Base-by-base conservation (phyloP, 2,329 filamentous ascomycete genomes). In the Botryosphaeria dothidea region DNA sequence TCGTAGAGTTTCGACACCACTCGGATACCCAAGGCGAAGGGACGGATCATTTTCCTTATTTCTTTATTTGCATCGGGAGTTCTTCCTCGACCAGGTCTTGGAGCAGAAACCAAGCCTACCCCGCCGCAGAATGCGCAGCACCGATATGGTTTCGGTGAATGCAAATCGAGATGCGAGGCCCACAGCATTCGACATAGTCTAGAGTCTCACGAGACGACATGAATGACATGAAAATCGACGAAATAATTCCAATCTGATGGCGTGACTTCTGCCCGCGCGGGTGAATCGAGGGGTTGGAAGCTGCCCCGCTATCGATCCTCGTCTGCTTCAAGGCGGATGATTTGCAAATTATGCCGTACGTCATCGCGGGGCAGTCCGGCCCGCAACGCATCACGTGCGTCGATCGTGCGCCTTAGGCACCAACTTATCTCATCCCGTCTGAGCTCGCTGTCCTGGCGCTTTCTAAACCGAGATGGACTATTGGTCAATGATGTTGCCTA, bases 181-280 rank as follows among this genome's bases (percentile, higher is more conserved):
- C 31, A 17, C 11, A 25, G 27, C 19, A 27, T 25, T 54, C 25
- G 31, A 64, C 19, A 56, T 57, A 57, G 49, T 21, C 31, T 17
- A 56, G 48, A 54, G 38, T 29, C 51, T 64, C 62, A 36, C 25
- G 43, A 65, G 31, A 45, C 41, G 25, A 51, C 25, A 60, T 60
- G 63, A 65, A 65, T 65, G 62, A 31, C 38, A 65, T 49, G 62
- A 64, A 6, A 29, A 52, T 65, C 62, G 21, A 65, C 43, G 62
- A 65, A 6, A 58, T 17, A 13, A 41, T n/a, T n/a, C n/a, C n/a
- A n/a, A n/a, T n/a, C n/a, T n/a, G n/a, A n/a, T n/a, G n/a, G n/a
- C n/a, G n/a, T n/a, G n/a, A n/a, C n/a, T n/a, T n/a, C n/a, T n/a
- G n/a, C 11, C 17, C 21, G 46, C 46, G 46, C 29, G 46, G 3